Evolutionary conservation across 108 stramenopile genomes (phyloP).

Genomic region (Chaetoceros tenuissimus): DNA sequence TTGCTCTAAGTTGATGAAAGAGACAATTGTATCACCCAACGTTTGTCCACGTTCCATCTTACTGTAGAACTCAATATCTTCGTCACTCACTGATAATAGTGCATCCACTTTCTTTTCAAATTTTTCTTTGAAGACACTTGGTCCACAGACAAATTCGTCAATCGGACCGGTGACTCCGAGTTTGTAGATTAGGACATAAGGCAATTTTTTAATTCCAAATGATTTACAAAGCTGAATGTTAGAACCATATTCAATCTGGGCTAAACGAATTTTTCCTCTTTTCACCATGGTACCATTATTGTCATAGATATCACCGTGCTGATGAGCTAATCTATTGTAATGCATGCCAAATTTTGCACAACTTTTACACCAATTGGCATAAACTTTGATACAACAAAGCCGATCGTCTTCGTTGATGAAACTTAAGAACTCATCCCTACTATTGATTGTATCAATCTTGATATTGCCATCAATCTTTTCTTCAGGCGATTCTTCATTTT

Average conservation of each 20-base stretch:
- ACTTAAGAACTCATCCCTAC: too few species aligned
- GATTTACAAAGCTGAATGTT: slow-evolving; percentile 40
- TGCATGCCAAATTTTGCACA: slow-evolving; percentile 51
- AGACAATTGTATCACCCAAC: too few species aligned
- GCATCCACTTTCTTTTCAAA: too few species aligned
- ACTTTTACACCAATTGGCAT: slow-evolving; percentile 57
- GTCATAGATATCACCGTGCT: slow-evolving; percentile 28
- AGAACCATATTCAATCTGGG: slow-evolving; percentile 43
- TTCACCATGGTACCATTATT: slow-evolving; percentile 7
- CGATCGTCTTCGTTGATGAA: too few species aligned
- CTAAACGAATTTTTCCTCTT: slow-evolving; percentile 43
- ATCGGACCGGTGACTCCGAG: slow-evolving; percentile 4
- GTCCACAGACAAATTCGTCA: slow-evolving; percentile 22
- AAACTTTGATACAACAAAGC: slow-evolving; percentile 40
- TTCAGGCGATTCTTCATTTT: too few species aligned
- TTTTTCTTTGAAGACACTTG: too few species aligned
- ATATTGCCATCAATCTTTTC: too few species aligned
- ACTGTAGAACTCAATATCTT: too few species aligned
- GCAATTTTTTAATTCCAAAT: slow-evolving; percentile 51
- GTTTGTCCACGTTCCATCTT: too few species aligned
- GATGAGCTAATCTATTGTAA: slow-evolving; percentile 28
- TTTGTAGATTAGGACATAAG: slow-evolving; percentile 42
- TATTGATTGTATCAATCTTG: too few species aligned
- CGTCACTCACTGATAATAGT: too few species aligned
- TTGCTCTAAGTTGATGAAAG: too few species aligned